Base-by-base conservation (phyloP, 345 rosid genomes). In the Brassica juncea region DNA sequence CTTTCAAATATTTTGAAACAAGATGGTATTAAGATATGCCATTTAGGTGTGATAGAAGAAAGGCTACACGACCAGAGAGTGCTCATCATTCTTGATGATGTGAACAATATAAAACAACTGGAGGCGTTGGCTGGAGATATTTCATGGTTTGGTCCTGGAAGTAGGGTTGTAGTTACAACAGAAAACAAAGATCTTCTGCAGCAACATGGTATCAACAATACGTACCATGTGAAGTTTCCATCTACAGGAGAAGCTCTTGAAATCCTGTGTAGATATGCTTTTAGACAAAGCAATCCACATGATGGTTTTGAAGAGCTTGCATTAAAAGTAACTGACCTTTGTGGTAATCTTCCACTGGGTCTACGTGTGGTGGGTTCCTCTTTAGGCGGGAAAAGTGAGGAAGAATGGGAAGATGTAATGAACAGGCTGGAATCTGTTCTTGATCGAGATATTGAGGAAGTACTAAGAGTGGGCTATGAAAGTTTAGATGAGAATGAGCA, bases 401-500 rank as follows among this genome's bases (percentile, higher is more conserved):
- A 0, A 23, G 44, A 49, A 14, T 49, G 55, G 55, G 55, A 49
- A 49, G 8, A 49, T 49, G 55, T 49, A 49, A 49, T 49, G 16
- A 49, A 49, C 0, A 80, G 71, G 37, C 59, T 74, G 5, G 61
- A 74, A 68, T 66, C 11, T 6, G 25, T 52, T 32, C 77, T 68
- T 49, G 14, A 55, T 55, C 27, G 12, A 5, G 71, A 84, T 5
- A 79, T 85, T 14, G 42, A 7, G 0, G 23, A 37, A 0, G 27
- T 68, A 3, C 31, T 83, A 55, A 55, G 60, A 16, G 60, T 55
- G 23, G 60, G 89, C 0, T 85, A 57, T 12, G 75, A 84, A 1
- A 71, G 77, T n/a, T 52, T 86, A 6, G 2, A 58, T 19, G 72
- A 73, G 4, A 11, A 49, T 12, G 76, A 68, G 8, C 67, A 81